A percentile compares a stretch with the other conserved stretches of the same genome.
phyloP scores from a whole-genome alignment of 108 stramenopile species.

The Pseudonitzschia delicatissima region DNA sequence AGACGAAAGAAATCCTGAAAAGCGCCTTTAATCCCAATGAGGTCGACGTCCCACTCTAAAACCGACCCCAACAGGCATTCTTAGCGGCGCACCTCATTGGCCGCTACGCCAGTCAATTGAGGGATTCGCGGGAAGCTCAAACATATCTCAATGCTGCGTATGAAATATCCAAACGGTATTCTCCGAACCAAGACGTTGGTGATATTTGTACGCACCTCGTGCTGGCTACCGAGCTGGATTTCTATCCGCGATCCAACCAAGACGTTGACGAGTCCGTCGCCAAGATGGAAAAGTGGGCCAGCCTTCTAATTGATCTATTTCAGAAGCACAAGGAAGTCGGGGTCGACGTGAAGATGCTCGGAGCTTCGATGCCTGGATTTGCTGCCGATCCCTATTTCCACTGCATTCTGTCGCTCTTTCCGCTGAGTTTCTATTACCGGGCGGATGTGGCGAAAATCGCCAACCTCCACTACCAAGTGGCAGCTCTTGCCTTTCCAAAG shows the following conservation, averaged over 20 bases:
- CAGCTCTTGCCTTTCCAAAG: conserved; percentile 21
- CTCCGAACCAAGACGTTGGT: not conserved
- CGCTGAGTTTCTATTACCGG: conserved; percentile 31
- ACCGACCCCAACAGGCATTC: not conserved
- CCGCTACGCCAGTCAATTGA: not conserved
- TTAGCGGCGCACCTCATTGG: not conserved
- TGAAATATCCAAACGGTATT: not conserved
- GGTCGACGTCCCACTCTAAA: not conserved
- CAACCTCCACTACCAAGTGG: conserved; percentile 19
- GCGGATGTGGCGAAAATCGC: conserved; percentile 27
- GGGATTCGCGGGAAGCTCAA: not conserved
- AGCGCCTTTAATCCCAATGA: not conserved
- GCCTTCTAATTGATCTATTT: not conserved
- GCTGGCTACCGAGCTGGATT: not conserved
- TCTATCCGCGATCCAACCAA: not conserved
- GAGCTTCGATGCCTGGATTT: not conserved
- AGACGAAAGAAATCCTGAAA: not conserved
- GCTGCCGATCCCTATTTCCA: conserved; percentile 13
- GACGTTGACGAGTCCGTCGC: not conserved
- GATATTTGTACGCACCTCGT: not conserved
- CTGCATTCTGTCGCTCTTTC: conserved; percentile 19
- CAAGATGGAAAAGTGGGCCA: not conserved
- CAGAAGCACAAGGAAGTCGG: not conserved
- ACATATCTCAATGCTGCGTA: not conserved
- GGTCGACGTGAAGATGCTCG: not conserved